Conservation (phyloP, 345 rosid species). For the Odontarrhena argentea region DNA sequence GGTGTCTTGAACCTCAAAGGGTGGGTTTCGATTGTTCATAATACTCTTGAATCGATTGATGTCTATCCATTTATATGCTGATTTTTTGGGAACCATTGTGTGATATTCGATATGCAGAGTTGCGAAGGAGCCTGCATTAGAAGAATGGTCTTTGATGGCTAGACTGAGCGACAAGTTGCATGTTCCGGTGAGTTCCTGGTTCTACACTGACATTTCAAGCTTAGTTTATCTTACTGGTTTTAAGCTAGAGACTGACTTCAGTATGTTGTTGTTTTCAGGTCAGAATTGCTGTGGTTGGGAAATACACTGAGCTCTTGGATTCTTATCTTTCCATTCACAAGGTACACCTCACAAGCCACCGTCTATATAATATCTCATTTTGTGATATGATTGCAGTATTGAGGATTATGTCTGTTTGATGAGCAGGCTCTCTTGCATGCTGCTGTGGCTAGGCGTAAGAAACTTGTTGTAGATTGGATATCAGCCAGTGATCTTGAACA, state of each 20-base stretch:
- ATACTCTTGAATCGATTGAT: background rate
- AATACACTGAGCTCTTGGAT: slow-evolving; percentile 88
- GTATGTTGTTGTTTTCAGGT: slow-evolving; percentile 54
- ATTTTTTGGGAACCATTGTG: slow-evolving; percentile 12
- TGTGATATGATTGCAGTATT: background rate
- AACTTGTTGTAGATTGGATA: slow-evolving; percentile 84
- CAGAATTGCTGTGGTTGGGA: slow-evolving; percentile 92
- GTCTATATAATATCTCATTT: background rate
- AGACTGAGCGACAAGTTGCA: slow-evolving; percentile 62
- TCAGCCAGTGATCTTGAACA: slow-evolving; percentile 90
- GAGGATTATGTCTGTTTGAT: slow-evolving; percentile 16
- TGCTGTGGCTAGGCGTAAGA: slow-evolving; percentile 69
- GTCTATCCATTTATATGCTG: slow-evolving; percentile 14
- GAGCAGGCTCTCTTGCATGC: slow-evolving; percentile 96
- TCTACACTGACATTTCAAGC: slow-evolving; percentile 9
- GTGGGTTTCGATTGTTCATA: slow-evolving; percentile 47
- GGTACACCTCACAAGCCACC: slow-evolving; percentile 44
- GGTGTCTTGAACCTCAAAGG: slow-evolving; percentile 69
- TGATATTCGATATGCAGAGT: slow-evolving; percentile 48
- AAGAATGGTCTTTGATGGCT: slow-evolving; percentile 77
- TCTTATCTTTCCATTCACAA: slow-evolving; percentile 83
- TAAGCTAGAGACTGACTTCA: slow-evolving; percentile 35
- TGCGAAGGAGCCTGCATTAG: slow-evolving; percentile 64
- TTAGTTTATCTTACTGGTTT: slow-evolving; percentile 14
- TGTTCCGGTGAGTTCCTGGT: slow-evolving; percentile 59